Conservation (phyloP, 176 grass and related monocot genomes). For the Rhynchospora breviuscula region DNA sequence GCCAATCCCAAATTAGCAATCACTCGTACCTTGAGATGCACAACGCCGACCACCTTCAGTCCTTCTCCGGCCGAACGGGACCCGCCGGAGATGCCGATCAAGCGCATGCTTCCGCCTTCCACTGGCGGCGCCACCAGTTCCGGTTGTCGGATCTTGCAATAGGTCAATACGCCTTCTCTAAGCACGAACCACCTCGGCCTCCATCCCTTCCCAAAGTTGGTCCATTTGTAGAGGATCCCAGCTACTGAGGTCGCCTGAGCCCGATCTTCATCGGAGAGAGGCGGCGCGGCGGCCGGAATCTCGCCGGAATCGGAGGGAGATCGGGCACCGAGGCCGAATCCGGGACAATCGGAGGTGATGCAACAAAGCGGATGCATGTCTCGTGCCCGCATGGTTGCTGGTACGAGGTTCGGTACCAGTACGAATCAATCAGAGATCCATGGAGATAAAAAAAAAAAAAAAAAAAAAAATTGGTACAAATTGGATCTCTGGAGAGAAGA, state of each 20-base stretch:
- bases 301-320: slow-evolving; percentile 10
- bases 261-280: background rate
- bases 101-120: slow-evolving; percentile 20
- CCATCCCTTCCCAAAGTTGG: slow-evolving; percentile 88
- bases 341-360: slow-evolving; percentile 60
- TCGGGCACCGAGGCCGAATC: slow-evolving; percentile 16
- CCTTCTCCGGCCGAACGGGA: slow-evolving; percentile 6
- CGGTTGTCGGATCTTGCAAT: slow-evolving; percentile 71
- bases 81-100: slow-evolving; percentile 49
- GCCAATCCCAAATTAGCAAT: background rate
- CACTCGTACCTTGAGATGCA: slow-evolving; percentile 66
- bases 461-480: background rate
- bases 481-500: background rate
- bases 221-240: slow-evolving; percentile 87
- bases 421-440: slow-evolving; percentile 11
- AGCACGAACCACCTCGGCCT: slow-evolving; percentile 81
- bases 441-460: background rate
- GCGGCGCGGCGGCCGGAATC: background rate
- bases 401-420: background rate
- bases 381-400: slow-evolving; percentile 37
- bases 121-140: slow-evolving; percentile 3
- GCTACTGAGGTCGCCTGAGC: slow-evolving; percentile 32
- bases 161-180: slow-evolving; percentile 66
- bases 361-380: slow-evolving; percentile 98
- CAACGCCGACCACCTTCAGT: slow-evolving; percentile 44